Base-by-base conservation (phyloP, 306 rosid species). In the Neltuma alba region DNA sequence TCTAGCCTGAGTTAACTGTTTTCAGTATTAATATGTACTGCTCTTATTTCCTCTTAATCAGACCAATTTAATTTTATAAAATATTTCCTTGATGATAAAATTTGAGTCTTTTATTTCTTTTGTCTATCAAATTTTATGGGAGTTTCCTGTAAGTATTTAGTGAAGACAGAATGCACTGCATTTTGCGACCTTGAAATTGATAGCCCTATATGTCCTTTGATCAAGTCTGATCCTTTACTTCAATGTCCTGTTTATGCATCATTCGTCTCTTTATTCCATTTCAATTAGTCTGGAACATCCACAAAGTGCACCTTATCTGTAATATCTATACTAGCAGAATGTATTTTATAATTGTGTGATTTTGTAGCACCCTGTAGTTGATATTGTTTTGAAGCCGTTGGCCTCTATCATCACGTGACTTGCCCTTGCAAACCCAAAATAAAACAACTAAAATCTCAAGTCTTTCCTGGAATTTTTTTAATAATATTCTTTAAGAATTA, bases 171-270 rank as follows among this genome's bases (percentile, higher is more conserved):
- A 67, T 69, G 48, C 48, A 28, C 47, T 18, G 38, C 75, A 74
- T 42, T 9, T 52, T 74, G 67, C 63, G 44, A 38, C 73, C 55
- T 36, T 62, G 37, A 73, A 77, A 64, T 71, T 36, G 64, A 78
- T 41, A 18, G 44, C n/a, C 83, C 45, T 70, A 52, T 70, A 25
- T 14, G n/a, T n/a, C n/a, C n/a, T n/a, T 72, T 68, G 41, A n/a
- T 48, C 69, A 55, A 74, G 60, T n/a, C 54, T 31, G 77, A 44
- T 81, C 64, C 45, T n/a, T 72, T 54, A 40, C 33, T 71, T 52
- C 14, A 37, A 54, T 60, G 60, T 62, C 61, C 54, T 15, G 81
- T 7, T 42, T 25, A 44, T 12, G 44, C 50, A 37, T 58, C 82
- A 47, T 7, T 30, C 34, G 18, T 12, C 0, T 23, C 64, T 71